Evolutionary conservation across 306 rosid species (phyloP).

Genomic region (Carpinus fangiana): DNA sequence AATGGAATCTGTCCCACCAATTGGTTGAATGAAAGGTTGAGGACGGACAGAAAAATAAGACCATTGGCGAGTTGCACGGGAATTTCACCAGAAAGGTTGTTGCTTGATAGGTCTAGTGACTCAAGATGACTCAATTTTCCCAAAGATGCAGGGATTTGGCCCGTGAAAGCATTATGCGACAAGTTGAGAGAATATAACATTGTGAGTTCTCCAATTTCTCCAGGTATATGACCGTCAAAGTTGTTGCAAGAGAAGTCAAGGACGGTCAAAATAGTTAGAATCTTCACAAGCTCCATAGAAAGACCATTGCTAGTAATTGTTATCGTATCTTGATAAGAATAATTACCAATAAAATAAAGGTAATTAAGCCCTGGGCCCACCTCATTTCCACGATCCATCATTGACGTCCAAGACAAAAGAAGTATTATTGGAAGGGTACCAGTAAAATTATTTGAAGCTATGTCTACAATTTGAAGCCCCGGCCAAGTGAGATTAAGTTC

Average conservation of each 20-base stretch:
- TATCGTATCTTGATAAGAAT: too few species aligned
- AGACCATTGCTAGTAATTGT: too few species aligned
- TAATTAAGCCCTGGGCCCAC: too few species aligned
- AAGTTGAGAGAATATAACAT: slow-evolving; percentile 21
- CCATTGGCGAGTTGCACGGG: slow-evolving; percentile 10
- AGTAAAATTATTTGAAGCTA: not conserved
- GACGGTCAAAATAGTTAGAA: not conserved
- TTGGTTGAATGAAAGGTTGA: slow-evolving; percentile 39
- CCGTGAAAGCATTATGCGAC: slow-evolving; percentile 21
- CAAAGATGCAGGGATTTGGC: slow-evolving; percentile 33
- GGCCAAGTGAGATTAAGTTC: not conserved
- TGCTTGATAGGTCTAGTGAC: slow-evolving; percentile 40
- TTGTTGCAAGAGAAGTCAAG: slow-evolving; percentile 29
- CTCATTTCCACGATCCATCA: too few species aligned
- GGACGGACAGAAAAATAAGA: slow-evolving; percentile 17
- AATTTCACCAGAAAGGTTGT: slow-evolving; percentile 20
- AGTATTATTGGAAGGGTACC: slow-evolving; percentile 22
- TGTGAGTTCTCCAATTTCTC: slow-evolving; percentile 18
- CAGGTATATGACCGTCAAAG: slow-evolving; percentile 14
- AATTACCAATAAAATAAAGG: too few species aligned
- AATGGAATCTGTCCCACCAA: slow-evolving; percentile 30
- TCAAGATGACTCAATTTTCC: slow-evolving; percentile 28
- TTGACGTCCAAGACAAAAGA: too few species aligned
- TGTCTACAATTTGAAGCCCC: not conserved
- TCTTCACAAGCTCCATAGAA: too few species aligned